These are phyloP conservation scores for Dendrobium nobile DNA, from an alignment of 106 monocot species.

Conservation along the genomic window DNA sequence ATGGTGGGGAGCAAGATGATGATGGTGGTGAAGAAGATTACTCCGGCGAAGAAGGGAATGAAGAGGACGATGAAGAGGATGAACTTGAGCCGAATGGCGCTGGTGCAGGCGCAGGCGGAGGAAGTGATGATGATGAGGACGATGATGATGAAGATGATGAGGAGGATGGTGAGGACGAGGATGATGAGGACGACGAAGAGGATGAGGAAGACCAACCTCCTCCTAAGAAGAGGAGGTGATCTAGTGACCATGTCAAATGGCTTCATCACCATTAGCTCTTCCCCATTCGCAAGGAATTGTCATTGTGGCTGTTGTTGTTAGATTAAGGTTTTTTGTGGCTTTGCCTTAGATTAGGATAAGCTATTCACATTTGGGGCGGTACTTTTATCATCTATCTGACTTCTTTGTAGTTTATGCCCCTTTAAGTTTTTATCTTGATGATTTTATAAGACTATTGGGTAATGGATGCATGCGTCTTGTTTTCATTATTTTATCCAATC, in stretches of 20 bases:
- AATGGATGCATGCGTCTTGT: not conserved
- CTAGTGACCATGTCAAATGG: not conserved
- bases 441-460: not conserved
- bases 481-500: not conserved
- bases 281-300: not conserved
- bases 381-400: not conserved
- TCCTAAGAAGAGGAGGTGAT: conserved; percentile 9
- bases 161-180: not conserved
- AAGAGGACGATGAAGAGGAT: not conserved
- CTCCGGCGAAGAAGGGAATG: not conserved
- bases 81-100: not conserved
- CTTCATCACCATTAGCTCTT: not conserved
- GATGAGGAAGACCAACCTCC: conserved; percentile 2
- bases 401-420: not conserved
- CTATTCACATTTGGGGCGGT: not conserved
- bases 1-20: not conserved
- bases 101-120: not conserved
- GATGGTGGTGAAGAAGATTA: conserved; percentile 4
- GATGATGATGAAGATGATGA: conserved; percentile 2
- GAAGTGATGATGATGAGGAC: not conserved
- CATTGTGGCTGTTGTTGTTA: not conserved
- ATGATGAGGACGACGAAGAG: not conserved
- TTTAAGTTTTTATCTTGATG: conserved; percentile 1
- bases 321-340: not conserved
- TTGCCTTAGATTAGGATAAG: not conserved